Conservation (phyloP, 495 filamentous ascomycete species). For the Xylaria cubensis region DNA sequence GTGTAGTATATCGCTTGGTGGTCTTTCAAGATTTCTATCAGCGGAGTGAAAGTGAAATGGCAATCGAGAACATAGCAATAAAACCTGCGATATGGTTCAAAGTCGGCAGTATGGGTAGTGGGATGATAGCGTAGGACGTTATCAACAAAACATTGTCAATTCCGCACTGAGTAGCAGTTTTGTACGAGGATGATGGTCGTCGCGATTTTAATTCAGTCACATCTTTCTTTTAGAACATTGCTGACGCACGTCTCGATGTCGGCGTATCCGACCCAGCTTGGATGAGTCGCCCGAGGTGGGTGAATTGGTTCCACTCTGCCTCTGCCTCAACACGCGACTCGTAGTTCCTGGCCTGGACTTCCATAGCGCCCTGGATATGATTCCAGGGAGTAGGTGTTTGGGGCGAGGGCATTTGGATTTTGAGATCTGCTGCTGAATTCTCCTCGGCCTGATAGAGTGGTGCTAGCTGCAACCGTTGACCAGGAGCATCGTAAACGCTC, state of each 20-base stretch:
- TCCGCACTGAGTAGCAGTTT: not conserved
- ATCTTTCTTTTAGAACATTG: conserved; percentile 1
- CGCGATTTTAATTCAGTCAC: not conserved
- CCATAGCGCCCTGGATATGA: conserved; percentile 34
- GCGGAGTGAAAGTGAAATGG: not conserved
- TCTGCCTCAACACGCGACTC: conserved; percentile 35
- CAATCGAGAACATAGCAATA: not conserved
- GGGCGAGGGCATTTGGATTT: conserved; percentile 33
- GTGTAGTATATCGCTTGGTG: not conserved
- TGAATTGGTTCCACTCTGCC: conserved; percentile 45
- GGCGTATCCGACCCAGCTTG: conserved; percentile 16
- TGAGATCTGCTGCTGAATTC: conserved; percentile 17
- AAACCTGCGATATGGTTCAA: not conserved
- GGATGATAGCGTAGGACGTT: not conserved
- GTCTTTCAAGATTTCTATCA: not conserved
- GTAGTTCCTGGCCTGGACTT: conserved; percentile 31
- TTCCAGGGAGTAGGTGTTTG: conserved; percentile 32
- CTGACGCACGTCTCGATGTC: not conserved
- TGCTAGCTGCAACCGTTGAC: conserved; percentile 7
- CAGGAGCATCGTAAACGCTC: not conserved
- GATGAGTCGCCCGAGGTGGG: conserved; percentile 42
- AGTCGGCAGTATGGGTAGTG: not conserved
- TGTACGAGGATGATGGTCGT: not conserved
- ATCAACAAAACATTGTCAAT: not conserved
- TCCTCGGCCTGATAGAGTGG: conserved; percentile 34